Conservation (phyloP, 225 moss, liverwort and hornwort genomes). For the Physcomitrellopsis africana region DNA sequence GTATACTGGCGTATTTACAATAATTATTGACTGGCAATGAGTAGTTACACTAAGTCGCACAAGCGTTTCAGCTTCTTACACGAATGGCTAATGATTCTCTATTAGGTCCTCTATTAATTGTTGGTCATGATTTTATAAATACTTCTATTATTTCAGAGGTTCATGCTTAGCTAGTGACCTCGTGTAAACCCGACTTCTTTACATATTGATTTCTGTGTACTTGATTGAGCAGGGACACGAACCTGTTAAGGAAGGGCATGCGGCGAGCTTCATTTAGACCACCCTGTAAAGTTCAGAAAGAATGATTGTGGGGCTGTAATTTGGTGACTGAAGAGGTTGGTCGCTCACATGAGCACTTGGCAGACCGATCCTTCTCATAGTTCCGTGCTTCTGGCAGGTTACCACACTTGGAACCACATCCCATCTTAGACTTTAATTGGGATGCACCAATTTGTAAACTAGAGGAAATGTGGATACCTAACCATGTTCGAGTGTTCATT, state of each 20-base stretch:
- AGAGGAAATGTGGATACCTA: background rate
- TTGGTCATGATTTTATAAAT: background rate
- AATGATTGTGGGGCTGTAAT: background rate
- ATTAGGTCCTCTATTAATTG: background rate
- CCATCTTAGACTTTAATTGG: background rate
- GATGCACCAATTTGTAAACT: background rate
- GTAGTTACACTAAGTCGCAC: background rate
- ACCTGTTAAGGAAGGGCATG: slow-evolving; percentile 23
- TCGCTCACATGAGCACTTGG: background rate
- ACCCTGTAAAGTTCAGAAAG: slow-evolving; percentile 25
- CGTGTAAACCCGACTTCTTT: too few species aligned
- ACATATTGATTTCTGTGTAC: slow-evolving; percentile 2
- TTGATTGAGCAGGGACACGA: slow-evolving; percentile 24
- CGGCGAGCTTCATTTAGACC: slow-evolving; percentile 30
- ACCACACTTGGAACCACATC: background rate
- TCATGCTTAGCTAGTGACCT: background rate
- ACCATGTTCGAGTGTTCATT: background rate
- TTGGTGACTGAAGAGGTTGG: background rate
- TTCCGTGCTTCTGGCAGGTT: background rate
- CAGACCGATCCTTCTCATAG: background rate
- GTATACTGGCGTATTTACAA: background rate
- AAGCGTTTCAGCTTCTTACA: background rate
- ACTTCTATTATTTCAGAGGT: background rate
- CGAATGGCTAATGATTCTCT: too few species aligned
- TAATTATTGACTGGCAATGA: background rate